phyloP scores from a whole-genome alignment of 2,329 filamentous ascomycete species.

The Hypoxylon sp. region DNA sequence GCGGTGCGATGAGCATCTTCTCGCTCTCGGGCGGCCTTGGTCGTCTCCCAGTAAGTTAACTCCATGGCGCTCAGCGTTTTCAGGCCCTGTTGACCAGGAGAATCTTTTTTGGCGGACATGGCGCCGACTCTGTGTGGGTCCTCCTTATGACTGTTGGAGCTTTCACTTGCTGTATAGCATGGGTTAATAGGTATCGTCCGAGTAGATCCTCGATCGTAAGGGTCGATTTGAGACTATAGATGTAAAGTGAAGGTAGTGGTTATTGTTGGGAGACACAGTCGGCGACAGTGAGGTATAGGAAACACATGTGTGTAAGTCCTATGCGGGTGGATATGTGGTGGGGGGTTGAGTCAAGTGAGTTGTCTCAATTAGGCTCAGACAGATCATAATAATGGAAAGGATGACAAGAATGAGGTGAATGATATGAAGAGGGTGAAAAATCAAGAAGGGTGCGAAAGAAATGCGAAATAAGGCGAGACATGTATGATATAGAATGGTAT shows the following conservation, averaged over 20 bases:
- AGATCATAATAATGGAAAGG: background rate
- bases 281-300: conserved; percentile 2
- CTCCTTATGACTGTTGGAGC: conserved; percentile 11
- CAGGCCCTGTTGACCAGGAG: conserved; percentile 40
- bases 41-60: conserved; percentile 46
- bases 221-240: background rate
- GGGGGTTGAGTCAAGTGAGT: background rate
- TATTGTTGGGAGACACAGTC: background rate
- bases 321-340: background rate
- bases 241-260: background rate
- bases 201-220: background rate
- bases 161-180: conserved; percentile 11
- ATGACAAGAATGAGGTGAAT: background rate
- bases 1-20: conserved; percentile 46
- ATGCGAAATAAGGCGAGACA: conserved; percentile 17
- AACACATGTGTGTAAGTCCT: background rate
- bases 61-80: conserved; percentile 38
- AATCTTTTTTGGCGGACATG: conserved; percentile 47
- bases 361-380: background rate
- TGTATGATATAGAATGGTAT: conserved; percentile 27
- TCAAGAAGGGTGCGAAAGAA: background rate
- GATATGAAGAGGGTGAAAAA: background rate
- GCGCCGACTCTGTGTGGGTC: conserved; percentile 22
- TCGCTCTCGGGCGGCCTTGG: conserved; percentile 40
- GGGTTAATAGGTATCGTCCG: conserved; percentile 11